Percentiles rank a stretch among this genome's conserved stretches.
Evolutionary conservation across 371 early-diverging fungal genomes (phyloP).

Genomic region (Mortierella sp.): DNA sequence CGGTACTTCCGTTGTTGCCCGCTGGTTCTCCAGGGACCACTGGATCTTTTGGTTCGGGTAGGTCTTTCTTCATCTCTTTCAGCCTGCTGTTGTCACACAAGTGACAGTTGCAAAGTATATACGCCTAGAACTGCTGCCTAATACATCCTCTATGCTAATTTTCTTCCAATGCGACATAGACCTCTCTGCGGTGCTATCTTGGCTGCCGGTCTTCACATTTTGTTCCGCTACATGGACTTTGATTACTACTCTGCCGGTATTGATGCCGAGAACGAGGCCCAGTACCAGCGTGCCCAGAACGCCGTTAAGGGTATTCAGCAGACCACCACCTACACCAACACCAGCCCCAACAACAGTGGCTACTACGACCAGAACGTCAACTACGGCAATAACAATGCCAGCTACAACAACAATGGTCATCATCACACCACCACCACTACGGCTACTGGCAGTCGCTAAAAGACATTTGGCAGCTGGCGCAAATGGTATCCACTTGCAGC

Average conservation of each 20-base stretch:
- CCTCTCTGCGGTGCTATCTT: constrained; percentile 57
- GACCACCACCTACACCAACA: not conserved
- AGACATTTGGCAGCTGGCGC: too few relatives aligned
- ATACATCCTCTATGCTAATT: not conserved
- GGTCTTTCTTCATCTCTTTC: not conserved
- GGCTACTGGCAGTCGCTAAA: not conserved
- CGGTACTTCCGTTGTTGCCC: constrained; percentile 68
- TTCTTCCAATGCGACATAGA: constrained; percentile 1
- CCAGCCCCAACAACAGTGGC: constrained; percentile 9
- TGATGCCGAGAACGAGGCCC: constrained; percentile 43
- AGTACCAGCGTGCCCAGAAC: constrained; percentile 31
- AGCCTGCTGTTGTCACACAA: too few relatives aligned
- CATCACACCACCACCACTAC: constrained; percentile 6
- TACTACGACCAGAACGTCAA: constrained; percentile 2
- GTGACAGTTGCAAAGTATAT: too few relatives aligned
- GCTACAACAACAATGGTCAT: not conserved
- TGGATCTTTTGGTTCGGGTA: constrained; percentile 73
- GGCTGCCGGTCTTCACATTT: constrained; percentile 53
- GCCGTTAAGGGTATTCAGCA: not conserved
- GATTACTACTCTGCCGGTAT: constrained; percentile 33
- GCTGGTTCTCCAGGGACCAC: constrained; percentile 62
- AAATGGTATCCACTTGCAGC: not conserved
- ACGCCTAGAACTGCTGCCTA: too few relatives aligned
- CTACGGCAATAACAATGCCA: not conserved
- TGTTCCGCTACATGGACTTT: constrained; percentile 51